Evolutionary conservation across 768 basidiomycete genomes (phyloP), one percentile per base, ranked within the genome.

Genomic region (Butyriboletus loyo): DNA sequence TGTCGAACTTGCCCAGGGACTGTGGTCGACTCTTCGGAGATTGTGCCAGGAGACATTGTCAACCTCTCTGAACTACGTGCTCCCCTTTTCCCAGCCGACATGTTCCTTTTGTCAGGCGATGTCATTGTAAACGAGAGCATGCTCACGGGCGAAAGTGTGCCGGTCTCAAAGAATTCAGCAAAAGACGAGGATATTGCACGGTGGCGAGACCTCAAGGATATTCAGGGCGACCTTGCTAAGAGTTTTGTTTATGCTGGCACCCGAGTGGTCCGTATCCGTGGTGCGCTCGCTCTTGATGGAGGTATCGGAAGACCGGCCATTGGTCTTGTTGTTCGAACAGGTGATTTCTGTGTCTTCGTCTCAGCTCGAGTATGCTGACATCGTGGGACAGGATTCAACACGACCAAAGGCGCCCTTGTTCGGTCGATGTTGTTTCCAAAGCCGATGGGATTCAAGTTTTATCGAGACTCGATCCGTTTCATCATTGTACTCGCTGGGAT

Each of bases 71-170:
- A 84, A 30, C 80, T 89, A 1, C 79, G 82, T 24, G 77, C 95
- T 8, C 73, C 80, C 9, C 70, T 85, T 30, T 77, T 99, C 58
- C 97, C 97, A 4, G 89, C 92, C 14, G 97, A 99, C 67, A 77
- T 96, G 56, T 82, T 98, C 58, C 78, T 99, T 8, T 83, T 99
- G 27, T 91, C 92, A 2, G 97, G 97, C 1, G 97, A 99, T 68
- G 93, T 94, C 2, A 96, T 99, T 52, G 88, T 98, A 46, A 98
- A 98, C 67, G 97, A 99, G 73, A 96, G 93, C 56, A 98, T 99
- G 97, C 82, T 99, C 22, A 98, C 97, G 0, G 97, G 97, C 13
- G 97, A 99, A 72, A 97, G 94, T 57, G 92, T 99, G 0, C 97
- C 97, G 2, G 92, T 99, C 46, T 90, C 90, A 67, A 99, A 99